phyloP scores from a whole-genome alignment of 805 yeast genomes.

The Tanozyma kutaoensis region DNA sequence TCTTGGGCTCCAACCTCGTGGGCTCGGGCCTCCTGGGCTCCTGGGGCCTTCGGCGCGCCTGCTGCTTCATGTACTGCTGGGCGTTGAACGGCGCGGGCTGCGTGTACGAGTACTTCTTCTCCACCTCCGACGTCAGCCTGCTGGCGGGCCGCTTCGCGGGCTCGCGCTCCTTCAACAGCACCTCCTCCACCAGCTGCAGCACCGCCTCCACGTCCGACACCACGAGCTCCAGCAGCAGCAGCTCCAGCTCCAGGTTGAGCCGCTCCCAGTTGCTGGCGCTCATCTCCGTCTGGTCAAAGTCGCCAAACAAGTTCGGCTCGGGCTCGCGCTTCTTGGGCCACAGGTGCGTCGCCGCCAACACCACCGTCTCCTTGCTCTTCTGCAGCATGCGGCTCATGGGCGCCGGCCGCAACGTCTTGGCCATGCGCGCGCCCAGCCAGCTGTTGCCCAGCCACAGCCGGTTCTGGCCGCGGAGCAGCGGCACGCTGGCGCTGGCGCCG shows the following conservation, averaged over 20 bases:
- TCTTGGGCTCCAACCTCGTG: constrained; percentile 5
- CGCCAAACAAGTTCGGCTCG: constrained; percentile 17
- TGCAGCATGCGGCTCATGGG: background rate
- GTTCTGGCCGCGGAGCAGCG: constrained; percentile 2
- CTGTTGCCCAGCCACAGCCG: too few species aligned
- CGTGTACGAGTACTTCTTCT: constrained; percentile 17
- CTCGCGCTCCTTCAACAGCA: too few species aligned
- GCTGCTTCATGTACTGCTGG: constrained; percentile 16
- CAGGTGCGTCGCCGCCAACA: constrained; percentile 1
- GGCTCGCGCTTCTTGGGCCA: background rate
- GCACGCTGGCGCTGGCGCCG: constrained; percentile 8
- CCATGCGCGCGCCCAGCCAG: too few species aligned
- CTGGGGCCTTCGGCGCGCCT: constrained; percentile 1
- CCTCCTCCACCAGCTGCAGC: constrained; percentile 1
- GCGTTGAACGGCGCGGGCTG: constrained; percentile 27
- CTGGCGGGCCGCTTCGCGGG: background rate
- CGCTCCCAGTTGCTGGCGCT: constrained; percentile 13
- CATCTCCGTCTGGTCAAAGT: constrained; percentile 24
- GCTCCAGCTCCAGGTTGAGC: constrained; percentile 8
- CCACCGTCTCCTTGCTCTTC: constrained; percentile 1
- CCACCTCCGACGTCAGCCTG: background rate
- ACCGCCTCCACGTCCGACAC: too few species aligned
- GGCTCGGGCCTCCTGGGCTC: constrained; percentile 1
- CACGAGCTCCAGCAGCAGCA: too few species aligned
- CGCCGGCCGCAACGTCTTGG: too few species aligned